Percentiles rank a stretch among this genome's conserved stretches.
Evolutionary conservation across 139 green algal genomes (phyloP).

Genomic region (Raphidocelis subcapitata): DNA sequence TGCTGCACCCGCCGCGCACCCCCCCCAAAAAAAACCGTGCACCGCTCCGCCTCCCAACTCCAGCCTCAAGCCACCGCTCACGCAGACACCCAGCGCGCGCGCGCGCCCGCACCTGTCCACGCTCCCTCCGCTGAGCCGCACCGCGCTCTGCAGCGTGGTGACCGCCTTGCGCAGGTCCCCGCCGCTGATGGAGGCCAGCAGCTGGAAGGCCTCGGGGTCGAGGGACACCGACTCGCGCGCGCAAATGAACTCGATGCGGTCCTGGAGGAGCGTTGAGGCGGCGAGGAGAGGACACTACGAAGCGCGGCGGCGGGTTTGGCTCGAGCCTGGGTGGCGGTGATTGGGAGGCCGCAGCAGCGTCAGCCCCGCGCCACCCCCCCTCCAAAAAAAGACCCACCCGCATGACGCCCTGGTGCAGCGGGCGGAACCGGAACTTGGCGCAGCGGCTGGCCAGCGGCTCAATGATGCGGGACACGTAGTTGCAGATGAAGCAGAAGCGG

Average conservation of each 20-base stretch:
- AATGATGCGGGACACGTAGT: slow-evolving; percentile 99
- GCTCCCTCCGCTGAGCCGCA: slow-evolving; percentile 33
- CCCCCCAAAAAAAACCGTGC: slow-evolving; percentile 12
- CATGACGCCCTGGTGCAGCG: slow-evolving; percentile 59
- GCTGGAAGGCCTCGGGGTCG: slow-evolving; percentile 47
- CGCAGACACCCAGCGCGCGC: no score
- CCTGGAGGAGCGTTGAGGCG: no score
- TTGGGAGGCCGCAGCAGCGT: no score
- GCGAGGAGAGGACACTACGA: no score
- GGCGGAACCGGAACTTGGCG: slow-evolving; percentile 89
- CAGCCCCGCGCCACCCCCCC: no score
- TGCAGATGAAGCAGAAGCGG: slow-evolving; percentile 98
- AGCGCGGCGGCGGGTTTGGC: no score
- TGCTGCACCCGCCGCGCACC: neutral
- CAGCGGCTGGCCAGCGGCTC: slow-evolving; percentile 91
- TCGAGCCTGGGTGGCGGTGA: no score
- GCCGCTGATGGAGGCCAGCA: slow-evolving; percentile 61
- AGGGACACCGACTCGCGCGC: slow-evolving; percentile 74
- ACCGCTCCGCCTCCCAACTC: neutral
- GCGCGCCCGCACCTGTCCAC: slow-evolving; percentile 35
- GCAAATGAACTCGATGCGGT: slow-evolving; percentile 79
- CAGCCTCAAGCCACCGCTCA: no score
- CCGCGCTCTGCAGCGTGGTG: slow-evolving; percentile 85
- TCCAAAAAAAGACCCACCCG: no score
- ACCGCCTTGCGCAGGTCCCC: slow-evolving; percentile 92